Percentiles rank a stretch among this genome's conserved stretches.
phyloP scores from a whole-genome alignment of 2,329 filamentous ascomycete genomes.

The Mycogone perniciosa region DNA sequence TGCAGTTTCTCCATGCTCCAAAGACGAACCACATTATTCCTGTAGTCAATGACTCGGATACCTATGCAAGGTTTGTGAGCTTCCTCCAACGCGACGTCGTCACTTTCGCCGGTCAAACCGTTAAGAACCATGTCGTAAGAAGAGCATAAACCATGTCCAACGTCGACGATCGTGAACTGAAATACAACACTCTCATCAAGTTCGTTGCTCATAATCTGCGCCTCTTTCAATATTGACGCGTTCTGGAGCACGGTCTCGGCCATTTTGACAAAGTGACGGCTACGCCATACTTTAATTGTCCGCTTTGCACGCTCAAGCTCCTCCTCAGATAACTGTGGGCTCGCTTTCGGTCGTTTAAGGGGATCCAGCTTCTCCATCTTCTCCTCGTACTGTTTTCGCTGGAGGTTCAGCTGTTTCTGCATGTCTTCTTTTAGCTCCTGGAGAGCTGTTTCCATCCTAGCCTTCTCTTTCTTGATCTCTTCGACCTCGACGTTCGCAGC shows the following conservation, averaged over 20 bases:
- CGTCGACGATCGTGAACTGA: conserved; percentile 87
- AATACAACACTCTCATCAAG: conserved; percentile 90
- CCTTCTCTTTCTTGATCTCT: conserved; percentile 76
- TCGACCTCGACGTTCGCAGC: conserved; percentile 72
- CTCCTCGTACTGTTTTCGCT: conserved; percentile 77
- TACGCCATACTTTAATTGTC: conserved; percentile 68
- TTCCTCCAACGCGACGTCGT: conserved; percentile 73
- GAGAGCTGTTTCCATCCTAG: conserved; percentile 76
- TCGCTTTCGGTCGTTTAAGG: conserved; percentile 53
- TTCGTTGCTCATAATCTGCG: conserved; percentile 95
- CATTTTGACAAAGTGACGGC: conserved; percentile 86
- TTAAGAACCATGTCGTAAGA: conserved; percentile 96
- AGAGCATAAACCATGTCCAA: conserved; percentile 81
- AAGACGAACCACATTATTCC: conserved; percentile 74
- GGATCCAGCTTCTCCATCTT: conserved; percentile 73
- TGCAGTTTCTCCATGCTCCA: conserved; percentile 95
- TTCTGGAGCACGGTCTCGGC: conserved; percentile 86
- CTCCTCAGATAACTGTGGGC: conserved; percentile 59
- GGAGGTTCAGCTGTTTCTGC: conserved; percentile 75
- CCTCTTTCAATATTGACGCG: conserved; percentile 84
- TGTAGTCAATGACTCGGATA: conserved; percentile 86
- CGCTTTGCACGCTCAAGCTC: conserved; percentile 66
- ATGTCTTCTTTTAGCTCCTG: conserved; percentile 77
- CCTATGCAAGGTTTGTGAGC: conserved; percentile 85
- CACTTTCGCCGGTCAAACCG: conserved; percentile 77